phyloP scores from a whole-genome alignment of 306 rosid species.

The Medicago truncatula region MtrunA17r5.0-ANR NC_053047.1:7892001-7892500 shows the following conservation, averaged over 20 bases:
- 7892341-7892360: constrained; percentile 75
- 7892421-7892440: constrained; percentile 71
- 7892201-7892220: constrained; percentile 60
- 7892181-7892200: constrained; percentile 69
- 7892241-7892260: constrained; percentile 69
- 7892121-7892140: constrained; percentile 13
- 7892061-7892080: too few species aligned
- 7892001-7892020: too few species aligned
- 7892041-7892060: too few species aligned
- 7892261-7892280: constrained; percentile 34
- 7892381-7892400: constrained; percentile 73
- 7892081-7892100: too few species aligned
- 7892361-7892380: constrained; percentile 69
- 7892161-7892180: constrained; percentile 55
- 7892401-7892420: constrained; percentile 69
- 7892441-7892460: constrained; percentile 63
- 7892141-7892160: constrained; percentile 59
- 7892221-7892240: constrained; percentile 73
- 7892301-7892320: background rate
- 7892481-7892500: background rate
- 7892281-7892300: background rate
- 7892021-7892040: too few species aligned
- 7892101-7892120: background rate
- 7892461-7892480: constrained; percentile 71
- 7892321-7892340: background rate